phyloP scores from a whole-genome alignment of 108 stramenopile species.

The Conticribra weissflogii region DNA sequence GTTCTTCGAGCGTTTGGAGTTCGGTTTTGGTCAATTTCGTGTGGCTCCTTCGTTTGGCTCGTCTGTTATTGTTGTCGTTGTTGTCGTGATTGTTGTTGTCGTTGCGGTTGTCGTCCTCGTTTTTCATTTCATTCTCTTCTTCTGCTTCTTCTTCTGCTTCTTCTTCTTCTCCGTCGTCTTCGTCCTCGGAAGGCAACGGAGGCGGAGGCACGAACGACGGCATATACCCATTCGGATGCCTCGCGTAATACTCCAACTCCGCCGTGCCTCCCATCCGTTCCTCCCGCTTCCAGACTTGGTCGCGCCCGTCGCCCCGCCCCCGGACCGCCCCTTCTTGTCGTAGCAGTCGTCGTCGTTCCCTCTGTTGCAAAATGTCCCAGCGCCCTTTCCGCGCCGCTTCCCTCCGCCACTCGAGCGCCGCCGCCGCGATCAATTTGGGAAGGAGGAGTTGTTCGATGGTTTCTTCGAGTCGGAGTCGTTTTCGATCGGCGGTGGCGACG shows the following conservation, averaged over 20 bases:
- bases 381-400: conserved; percentile 29
- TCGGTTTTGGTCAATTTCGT: conserved; percentile 22
- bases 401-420: conserved; percentile 30
- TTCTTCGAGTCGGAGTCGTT: conserved; percentile 26
- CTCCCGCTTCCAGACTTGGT: conserved; percentile 4
- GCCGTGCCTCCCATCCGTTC: conserved; percentile 14
- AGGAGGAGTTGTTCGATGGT: conserved; percentile 28
- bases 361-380: conserved; percentile 30
- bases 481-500: conserved; percentile 15
- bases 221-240: conserved; percentile 45
- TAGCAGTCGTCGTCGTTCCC: background rate
- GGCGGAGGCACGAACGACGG: conserved; percentile 28
- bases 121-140: no score
- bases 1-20: conserved; percentile 14
- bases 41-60: conserved; percentile 21
- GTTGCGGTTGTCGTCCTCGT: no score
- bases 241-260: conserved; percentile 45
- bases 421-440: conserved; percentile 21
- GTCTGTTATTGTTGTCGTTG: conserved; percentile 17
- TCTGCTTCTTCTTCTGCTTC: no score
- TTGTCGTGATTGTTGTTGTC: conserved; percentile 28
- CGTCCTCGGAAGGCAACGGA: conserved; percentile 23
- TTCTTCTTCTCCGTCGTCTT: no score
- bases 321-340: background rate
- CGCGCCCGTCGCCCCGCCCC: background rate